A percentile compares a stretch with the other conserved stretches of the same genome.
phyloP scores from a whole-genome alignment of 306 rosid species.

The Sesbania bispinosa region DNA sequence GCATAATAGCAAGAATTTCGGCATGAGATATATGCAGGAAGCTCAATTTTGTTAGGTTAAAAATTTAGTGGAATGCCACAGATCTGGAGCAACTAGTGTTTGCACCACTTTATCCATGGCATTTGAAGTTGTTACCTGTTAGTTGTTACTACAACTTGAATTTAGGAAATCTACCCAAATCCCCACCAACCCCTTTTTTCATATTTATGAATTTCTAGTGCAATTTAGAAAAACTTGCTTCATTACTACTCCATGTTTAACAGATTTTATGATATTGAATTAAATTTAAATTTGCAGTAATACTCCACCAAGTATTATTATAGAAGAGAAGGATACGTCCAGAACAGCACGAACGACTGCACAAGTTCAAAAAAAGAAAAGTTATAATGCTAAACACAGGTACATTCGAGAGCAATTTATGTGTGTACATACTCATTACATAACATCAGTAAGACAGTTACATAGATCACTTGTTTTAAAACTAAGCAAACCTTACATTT shows the following conservation, averaged over 20 bases:
- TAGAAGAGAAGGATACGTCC: slow-evolving; percentile 85
- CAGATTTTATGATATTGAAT: slow-evolving; percentile 13
- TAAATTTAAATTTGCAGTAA: slow-evolving; percentile 5
- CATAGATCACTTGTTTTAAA: too few relatives aligned
- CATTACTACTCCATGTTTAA: neutral
- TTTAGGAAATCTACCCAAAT: neutral
- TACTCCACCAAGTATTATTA: slow-evolving; percentile 14
- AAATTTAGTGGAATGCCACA: neutral
- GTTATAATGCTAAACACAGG: slow-evolving; percentile 8
- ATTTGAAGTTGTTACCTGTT: neutral
- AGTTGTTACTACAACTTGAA: neutral
- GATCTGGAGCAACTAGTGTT: neutral
- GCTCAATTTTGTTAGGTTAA: neutral
- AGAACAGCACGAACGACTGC: slow-evolving; percentile 98
- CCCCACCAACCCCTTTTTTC: neutral
- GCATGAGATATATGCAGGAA: neutral
- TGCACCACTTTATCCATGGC: neutral
- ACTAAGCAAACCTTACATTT: too few relatives aligned
- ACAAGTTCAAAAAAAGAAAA: slow-evolving; percentile 23
- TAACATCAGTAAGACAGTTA: too few relatives aligned
- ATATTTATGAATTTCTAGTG: neutral
- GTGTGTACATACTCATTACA: too few relatives aligned
- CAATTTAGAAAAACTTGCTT: slow-evolving; percentile 4
- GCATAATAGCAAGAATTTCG: neutral
- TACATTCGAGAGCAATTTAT: too few relatives aligned